Conservation (phyloP, 2,329 filamentous ascomycete genomes). For the Hypoxylon sp. region DNA sequence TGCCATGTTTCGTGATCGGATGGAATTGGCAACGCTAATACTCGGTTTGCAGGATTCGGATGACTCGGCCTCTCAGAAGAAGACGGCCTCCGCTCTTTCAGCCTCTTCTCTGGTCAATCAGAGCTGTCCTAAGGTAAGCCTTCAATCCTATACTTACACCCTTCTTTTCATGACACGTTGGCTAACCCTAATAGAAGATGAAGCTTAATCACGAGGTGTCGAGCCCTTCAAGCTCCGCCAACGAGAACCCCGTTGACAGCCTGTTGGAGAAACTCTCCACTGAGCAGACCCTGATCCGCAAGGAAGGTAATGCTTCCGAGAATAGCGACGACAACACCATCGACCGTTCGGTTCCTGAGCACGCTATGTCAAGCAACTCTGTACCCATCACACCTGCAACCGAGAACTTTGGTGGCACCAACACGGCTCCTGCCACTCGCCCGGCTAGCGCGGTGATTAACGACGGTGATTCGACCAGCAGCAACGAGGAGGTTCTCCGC, state of each 20-base stretch:
- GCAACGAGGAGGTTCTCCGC: conserved; percentile 68
- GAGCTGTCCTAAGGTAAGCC: conserved; percentile 58
- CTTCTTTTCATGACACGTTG: conserved; percentile 1
- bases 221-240: conserved; percentile 43
- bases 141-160: neutral
- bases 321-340: conserved; percentile 48
- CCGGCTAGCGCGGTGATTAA: conserved; percentile 61
- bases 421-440: conserved; percentile 58
- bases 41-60: conserved; percentile 36
- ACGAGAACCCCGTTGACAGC: conserved; percentile 70
- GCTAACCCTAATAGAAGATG: conserved; percentile 51
- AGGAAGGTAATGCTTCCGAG: conserved; percentile 65
- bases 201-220: conserved; percentile 56
- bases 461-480: conserved; percentile 50
- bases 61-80: conserved; percentile 47
- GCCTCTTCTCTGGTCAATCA: conserved; percentile 66
- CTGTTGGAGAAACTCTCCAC: conserved; percentile 78
- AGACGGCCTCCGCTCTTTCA: conserved; percentile 56
- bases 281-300: conserved; percentile 67
- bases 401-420: conserved; percentile 58
- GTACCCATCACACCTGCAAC: conserved; percentile 69
- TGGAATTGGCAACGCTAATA: conserved; percentile 6
- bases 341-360: conserved; percentile 52
- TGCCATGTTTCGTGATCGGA: conserved; percentile 1
- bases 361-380: conserved; percentile 63